Percentiles rank a stretch among this genome's conserved stretches.
Evolutionary conservation across 2,329 filamentous ascomycete genomes (phyloP).

Genomic region (Boeremia exigua): DNA sequence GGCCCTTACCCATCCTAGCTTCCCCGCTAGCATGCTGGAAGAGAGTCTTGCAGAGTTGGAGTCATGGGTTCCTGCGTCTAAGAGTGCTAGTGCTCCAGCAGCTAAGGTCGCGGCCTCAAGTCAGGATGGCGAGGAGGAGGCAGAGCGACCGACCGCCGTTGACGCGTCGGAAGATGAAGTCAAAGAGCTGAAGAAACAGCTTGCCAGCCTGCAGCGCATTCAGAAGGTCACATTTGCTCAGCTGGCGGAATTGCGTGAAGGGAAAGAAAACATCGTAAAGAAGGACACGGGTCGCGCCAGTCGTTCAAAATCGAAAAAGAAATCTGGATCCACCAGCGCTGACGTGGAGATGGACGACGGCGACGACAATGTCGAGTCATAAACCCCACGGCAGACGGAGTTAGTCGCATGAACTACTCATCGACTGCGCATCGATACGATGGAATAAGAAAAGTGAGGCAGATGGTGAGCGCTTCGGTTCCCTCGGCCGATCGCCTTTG

Average conservation of each 20-base stretch:
- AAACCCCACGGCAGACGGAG: slow-evolving; percentile 1
- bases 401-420: slow-evolving; percentile 2
- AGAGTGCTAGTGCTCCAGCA: slow-evolving; percentile 17
- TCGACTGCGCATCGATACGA: slow-evolving; percentile 1
- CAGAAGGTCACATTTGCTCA: slow-evolving; percentile 55
- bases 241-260: slow-evolving; percentile 51
- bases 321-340: slow-evolving; percentile 28
- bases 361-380: slow-evolving; percentile 12
- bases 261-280: slow-evolving; percentile 46
- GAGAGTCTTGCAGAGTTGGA: slow-evolving; percentile 45
- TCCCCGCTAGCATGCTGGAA: slow-evolving; percentile 51
- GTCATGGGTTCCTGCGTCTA: slow-evolving; percentile 34
- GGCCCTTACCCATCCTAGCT: slow-evolving; percentile 52
- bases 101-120: slow-evolving; percentile 45
- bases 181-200: slow-evolving; percentile 46
- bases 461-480: slow-evolving; percentile 6
- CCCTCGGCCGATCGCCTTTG: slow-evolving; percentile 4
- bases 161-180: slow-evolving; percentile 36
- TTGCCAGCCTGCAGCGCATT: slow-evolving; percentile 53
- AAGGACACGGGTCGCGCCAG: slow-evolving; percentile 39
- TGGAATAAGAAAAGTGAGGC: slow-evolving; percentile 17
- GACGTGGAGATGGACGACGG: slow-evolving; percentile 42
- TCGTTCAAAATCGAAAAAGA: slow-evolving; percentile 32
- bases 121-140: slow-evolving; percentile 4
- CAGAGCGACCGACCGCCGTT: slow-evolving; percentile 2